Evolutionary conservation across 352 stramenopile genomes (phyloP).

Genomic region (Globisporangium irregulare): DNA sequence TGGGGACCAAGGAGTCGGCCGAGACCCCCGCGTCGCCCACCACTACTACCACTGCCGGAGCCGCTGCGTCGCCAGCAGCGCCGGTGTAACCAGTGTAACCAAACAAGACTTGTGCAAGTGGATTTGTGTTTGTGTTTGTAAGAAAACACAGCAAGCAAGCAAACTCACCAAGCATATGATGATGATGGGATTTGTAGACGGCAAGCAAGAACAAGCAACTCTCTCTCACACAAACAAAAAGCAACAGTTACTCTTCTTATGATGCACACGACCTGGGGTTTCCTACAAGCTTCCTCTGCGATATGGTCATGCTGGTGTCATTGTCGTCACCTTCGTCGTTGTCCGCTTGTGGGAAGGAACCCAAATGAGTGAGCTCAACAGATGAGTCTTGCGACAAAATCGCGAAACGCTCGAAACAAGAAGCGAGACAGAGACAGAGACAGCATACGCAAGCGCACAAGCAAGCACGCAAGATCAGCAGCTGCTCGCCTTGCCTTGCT

Average conservation of each 20-base stretch:
- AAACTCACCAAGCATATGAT: neutral
- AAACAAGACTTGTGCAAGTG: constrained; percentile 1
- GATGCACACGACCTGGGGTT: neutral
- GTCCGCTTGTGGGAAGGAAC: neutral
- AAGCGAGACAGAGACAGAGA: neutral
- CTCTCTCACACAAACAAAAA: neutral
- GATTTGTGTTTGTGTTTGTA: neutral
- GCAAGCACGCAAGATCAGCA: neutral
- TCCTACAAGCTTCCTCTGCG: neutral
- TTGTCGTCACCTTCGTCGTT: neutral
- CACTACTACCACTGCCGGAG: constrained; percentile 2
- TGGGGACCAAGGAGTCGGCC: constrained; percentile 19
- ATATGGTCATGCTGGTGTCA: neutral
- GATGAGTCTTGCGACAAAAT: constrained; percentile 1
- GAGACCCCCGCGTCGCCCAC: constrained; percentile 20
- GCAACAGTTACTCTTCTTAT: constrained; percentile 11
- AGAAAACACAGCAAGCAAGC: neutral
- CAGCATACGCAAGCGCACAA: neutral
- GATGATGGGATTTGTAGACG: constrained; percentile 2
- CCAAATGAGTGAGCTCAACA: too few relatives aligned
- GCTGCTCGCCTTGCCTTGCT: neutral
- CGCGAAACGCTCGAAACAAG: neutral
- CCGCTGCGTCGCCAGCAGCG: constrained; percentile 13
- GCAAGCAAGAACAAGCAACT: neutral
- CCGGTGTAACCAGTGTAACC: constrained; percentile 11